Evolutionary conservation across 140 eudicot genomes (phyloP).

Genomic region (Oenanthe javanica): DNA sequence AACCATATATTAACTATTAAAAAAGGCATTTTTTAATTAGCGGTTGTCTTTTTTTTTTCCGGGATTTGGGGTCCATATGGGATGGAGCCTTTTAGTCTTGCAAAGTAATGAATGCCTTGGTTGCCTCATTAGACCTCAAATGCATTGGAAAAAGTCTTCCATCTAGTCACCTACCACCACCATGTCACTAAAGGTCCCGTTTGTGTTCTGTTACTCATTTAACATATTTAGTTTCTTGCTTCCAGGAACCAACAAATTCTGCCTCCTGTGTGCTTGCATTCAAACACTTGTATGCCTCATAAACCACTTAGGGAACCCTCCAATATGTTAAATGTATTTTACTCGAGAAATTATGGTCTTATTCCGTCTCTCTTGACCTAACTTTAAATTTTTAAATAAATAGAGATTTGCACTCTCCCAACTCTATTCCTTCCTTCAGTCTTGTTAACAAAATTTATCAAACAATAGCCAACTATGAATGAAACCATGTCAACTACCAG

Average conservation of each 20-base stretch:
- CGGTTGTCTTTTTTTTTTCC: background rate
- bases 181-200: background rate
- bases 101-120: background rate
- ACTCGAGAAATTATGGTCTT: background rate
- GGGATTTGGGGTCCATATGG: background rate
- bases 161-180: background rate
- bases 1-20: background rate
- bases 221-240: background rate
- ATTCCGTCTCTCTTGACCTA: background rate
- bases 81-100: background rate
- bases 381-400: background rate
- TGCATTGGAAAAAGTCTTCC: background rate
- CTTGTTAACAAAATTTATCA: background rate
- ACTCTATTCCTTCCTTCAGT: background rate
- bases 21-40: background rate
- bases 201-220: background rate
- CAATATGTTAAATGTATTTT: background rate
- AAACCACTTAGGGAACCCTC: background rate
- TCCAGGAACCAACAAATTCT: background rate
- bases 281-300: background rate
- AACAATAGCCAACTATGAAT: background rate
- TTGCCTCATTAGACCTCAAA: background rate
- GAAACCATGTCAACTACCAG: constrained; percentile 1
- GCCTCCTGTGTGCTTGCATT: background rate
- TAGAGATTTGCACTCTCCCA: background rate